These are phyloP conservation scores for Neurospora discreta DNA, from an alignment of 495 filamentous ascomycete species.

Conservation along the genomic window DNA sequence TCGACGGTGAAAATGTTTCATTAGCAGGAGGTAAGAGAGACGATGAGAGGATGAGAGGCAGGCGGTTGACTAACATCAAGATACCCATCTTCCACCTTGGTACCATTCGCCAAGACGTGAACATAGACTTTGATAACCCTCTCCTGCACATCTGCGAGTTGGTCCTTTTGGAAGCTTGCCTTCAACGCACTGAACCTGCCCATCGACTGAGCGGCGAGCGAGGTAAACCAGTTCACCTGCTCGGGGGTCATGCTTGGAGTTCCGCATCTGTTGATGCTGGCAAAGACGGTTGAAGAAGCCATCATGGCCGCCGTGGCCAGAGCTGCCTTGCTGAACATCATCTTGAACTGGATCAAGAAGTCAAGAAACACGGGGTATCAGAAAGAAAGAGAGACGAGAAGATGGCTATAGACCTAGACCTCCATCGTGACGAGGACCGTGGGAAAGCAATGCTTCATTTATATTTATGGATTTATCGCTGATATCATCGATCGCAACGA, in stretches of 20 bases:
- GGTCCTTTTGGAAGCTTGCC: not conserved
- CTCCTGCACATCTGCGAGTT: not conserved
- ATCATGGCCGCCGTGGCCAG: not conserved
- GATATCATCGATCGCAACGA: not conserved
- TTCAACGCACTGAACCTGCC: not conserved
- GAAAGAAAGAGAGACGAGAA: not conserved
- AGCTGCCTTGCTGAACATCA: not conserved
- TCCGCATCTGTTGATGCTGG: not conserved
- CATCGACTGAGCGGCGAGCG: not conserved
- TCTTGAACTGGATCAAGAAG: not conserved
- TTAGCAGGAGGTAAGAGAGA: too few relatives aligned
- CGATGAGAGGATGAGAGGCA: too few relatives aligned
- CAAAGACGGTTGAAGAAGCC: not conserved
- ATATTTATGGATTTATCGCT: not conserved
- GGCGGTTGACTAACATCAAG: not conserved
- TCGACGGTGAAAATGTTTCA: not conserved
- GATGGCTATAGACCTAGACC: not conserved
- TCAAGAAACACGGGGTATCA: not conserved
- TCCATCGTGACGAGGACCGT: not conserved
- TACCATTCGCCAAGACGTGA: conserved; percentile 3
- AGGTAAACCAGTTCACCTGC: not conserved
- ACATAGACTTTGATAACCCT: not conserved
- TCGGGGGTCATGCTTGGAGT: not conserved
- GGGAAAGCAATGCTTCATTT: not conserved
- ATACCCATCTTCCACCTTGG: conserved; percentile 1